phyloP scores from a whole-genome alignment of 1,139 yeast genomes.

The Meyerozyma guilliermondii region DNA sequence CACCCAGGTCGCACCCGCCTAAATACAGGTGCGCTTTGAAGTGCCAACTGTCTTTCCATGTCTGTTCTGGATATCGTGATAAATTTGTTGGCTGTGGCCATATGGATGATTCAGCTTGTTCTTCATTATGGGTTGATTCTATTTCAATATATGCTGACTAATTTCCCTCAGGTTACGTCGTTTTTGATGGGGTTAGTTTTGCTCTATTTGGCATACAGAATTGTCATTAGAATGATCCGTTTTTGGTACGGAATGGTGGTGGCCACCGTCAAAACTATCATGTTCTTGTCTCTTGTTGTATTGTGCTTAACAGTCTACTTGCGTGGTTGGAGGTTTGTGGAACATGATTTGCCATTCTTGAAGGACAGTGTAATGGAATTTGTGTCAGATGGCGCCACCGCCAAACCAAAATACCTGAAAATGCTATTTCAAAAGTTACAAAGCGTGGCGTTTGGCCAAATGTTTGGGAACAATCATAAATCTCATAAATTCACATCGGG shows the following conservation, averaged over 20 bases:
- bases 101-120: slow-evolving; percentile 12
- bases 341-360: slow-evolving; percentile 14
- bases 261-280: slow-evolving; percentile 16
- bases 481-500: background rate
- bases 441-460: background rate
- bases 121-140: slow-evolving; percentile 13
- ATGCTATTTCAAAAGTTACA: background rate
- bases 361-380: background rate
- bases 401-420: background rate
- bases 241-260: slow-evolving; percentile 25
- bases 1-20: background rate
- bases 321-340: slow-evolving; percentile 16
- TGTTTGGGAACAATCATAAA: background rate
- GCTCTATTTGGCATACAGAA: slow-evolving; percentile 19
- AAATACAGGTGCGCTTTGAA: background rate
- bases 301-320: slow-evolving; percentile 12
- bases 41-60: slow-evolving; percentile 3
- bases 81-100: slow-evolving; percentile 5
- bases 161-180: slow-evolving; percentile 23
- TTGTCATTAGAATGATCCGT: slow-evolving; percentile 15
- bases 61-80: slow-evolving; percentile 7
- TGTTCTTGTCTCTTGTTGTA: slow-evolving; percentile 8
- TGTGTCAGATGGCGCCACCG: background rate
- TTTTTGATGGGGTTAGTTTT: slow-evolving; percentile 14
- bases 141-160: slow-evolving; percentile 13